Percentiles rank a stretch among this genome's conserved stretches.
phyloP scores from a whole-genome alignment of 1,284 basidiomycete genomes.

The Leucoagaricus sp. region DNA sequence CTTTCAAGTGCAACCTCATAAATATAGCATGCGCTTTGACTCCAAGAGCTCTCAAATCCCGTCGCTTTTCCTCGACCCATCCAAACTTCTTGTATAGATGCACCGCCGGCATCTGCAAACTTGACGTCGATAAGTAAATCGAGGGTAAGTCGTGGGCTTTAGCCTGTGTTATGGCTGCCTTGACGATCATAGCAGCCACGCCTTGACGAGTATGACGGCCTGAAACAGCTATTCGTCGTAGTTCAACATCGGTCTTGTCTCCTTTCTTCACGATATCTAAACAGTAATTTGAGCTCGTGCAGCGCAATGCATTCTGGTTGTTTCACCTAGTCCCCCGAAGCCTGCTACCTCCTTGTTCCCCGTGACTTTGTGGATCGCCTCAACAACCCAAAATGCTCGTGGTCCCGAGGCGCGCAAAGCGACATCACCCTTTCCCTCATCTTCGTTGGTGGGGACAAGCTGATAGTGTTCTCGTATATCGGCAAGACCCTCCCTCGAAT shows the following conservation, averaged over 20 bases:
- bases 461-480: neutral
- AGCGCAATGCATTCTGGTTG: too few species aligned
- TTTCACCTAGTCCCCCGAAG: constrained; percentile 4
- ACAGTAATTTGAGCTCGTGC: neutral
- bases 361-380: neutral
- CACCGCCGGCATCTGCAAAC: neutral
- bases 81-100: constrained; percentile 1
- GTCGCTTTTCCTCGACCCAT: constrained; percentile 5
- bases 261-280: neutral
- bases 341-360: constrained; percentile 6
- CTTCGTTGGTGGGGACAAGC: neutral
- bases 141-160: neutral
- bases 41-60: neutral
- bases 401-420: neutral
- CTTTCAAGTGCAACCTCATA: neutral
- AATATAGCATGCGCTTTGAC: neutral
- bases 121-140: constrained; percentile 11
- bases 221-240: constrained; percentile 8
- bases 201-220: constrained; percentile 4
- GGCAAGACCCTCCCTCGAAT: neutral
- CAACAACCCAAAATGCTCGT: constrained; percentile 10
- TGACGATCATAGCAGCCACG: constrained; percentile 1
- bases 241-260: neutral
- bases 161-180: neutral
- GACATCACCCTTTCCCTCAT: neutral